Conservation (phyloP, 148 eudicot genomes). For the Rhododendron williamsianum region DNA sequence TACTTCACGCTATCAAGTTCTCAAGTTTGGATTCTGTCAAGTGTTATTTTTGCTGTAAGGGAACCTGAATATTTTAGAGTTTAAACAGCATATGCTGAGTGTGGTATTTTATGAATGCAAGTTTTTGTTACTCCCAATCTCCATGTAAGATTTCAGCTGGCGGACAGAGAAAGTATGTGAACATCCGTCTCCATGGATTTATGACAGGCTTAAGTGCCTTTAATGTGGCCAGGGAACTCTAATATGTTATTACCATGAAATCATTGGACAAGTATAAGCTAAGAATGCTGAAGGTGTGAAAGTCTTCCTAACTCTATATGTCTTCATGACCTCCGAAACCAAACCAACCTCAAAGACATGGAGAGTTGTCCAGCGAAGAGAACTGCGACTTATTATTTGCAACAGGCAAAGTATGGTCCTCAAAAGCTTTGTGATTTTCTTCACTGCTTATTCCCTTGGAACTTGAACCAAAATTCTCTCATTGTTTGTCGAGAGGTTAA, state of each 20-base stretch:
- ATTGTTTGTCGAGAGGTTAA: background rate
- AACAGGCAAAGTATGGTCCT: background rate
- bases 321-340: slow-evolving; percentile 4
- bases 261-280: slow-evolving; percentile 14
- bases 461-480: background rate
- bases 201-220: slow-evolving; percentile 6
- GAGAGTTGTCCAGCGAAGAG: background rate
- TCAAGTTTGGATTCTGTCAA: slow-evolving; percentile 14
- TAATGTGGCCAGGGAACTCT: slow-evolving; percentile 9
- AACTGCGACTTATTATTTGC: background rate
- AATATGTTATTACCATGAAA: background rate
- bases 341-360: background rate
- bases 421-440: background rate
- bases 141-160: slow-evolving; percentile 9
- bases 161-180: slow-evolving; percentile 6
- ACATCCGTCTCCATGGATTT: slow-evolving; percentile 4
- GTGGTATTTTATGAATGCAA: slow-evolving; percentile 16
- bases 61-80: slow-evolving; percentile 10
- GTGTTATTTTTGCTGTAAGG: slow-evolving; percentile 21
- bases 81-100: slow-evolving; percentile 8
- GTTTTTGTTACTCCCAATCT: slow-evolving; percentile 15
- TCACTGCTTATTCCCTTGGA: background rate
- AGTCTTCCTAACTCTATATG: background rate
- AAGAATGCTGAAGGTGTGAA: slow-evolving; percentile 5
- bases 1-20: slow-evolving; percentile 1